Conservation (phyloP, 2,329 filamentous ascomycete species). For the Colletotrichum falcatum region DNA sequence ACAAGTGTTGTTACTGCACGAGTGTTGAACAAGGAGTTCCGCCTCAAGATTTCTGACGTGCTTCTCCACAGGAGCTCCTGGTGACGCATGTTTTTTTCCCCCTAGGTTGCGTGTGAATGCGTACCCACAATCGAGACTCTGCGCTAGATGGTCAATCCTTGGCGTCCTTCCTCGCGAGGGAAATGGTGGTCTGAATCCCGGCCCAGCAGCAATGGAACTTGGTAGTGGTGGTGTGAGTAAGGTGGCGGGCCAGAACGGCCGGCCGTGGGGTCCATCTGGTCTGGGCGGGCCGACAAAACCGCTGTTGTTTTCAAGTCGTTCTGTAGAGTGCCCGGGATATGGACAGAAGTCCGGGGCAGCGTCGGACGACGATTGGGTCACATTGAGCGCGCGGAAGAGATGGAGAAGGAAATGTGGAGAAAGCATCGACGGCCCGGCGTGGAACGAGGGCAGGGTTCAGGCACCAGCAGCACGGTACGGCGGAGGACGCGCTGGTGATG, state of each 20-base stretch:
- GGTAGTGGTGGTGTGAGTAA: not conserved
- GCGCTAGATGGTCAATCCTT: conserved; percentile 28
- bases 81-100: conserved; percentile 27
- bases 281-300: conserved; percentile 6
- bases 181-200: not conserved
- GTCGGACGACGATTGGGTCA: conserved; percentile 30
- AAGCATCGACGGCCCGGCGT: not conserved
- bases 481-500: not conserved
- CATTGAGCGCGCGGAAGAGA: conserved; percentile 21
- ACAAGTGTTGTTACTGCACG: conserved; percentile 8
- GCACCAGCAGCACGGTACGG: not conserved
- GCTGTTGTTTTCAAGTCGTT: not conserved
- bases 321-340: not conserved
- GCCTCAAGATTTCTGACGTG: conserved; percentile 11
- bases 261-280: not conserved
- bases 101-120: not conserved
- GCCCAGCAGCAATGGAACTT: not conserved
- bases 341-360: not conserved
- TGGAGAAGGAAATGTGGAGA: conserved; percentile 9
- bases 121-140: conserved; percentile 38
- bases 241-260: conserved; percentile 18
- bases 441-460: conserved; percentile 1
- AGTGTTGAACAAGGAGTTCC: conserved; percentile 2
- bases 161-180: not conserved
- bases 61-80: conserved; percentile 35